Evolutionary conservation across 2,329 filamentous ascomycete genomes (phyloP).

Genomic region (Meredithiella fracta): DNA sequence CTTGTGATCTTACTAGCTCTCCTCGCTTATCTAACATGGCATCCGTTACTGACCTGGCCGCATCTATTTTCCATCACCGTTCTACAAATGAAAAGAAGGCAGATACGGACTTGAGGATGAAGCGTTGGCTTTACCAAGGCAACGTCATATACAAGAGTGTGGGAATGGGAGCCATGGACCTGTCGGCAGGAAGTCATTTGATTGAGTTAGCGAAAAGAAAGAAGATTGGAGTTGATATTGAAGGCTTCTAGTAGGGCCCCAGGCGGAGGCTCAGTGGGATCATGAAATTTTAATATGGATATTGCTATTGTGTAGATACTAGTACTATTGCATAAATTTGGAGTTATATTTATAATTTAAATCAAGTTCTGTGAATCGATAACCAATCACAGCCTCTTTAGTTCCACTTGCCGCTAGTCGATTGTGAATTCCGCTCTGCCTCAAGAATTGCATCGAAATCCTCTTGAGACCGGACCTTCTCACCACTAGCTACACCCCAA

Average conservation of each 20-base stretch:
- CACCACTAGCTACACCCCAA: not conserved
- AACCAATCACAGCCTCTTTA: not conserved
- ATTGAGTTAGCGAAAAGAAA: conserved; percentile 38
- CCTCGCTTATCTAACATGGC: too few species aligned
- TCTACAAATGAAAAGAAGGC: too few species aligned
- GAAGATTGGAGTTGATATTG: conserved; percentile 36
- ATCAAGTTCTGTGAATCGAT: not conserved
- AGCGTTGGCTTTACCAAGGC: conserved; percentile 40
- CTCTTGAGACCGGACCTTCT: conserved; percentile 24
- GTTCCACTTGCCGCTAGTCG: conserved; percentile 24
- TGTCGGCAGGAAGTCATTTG: conserved; percentile 43
- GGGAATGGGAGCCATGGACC: conserved; percentile 49
- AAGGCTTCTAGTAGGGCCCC: conserved; percentile 28
- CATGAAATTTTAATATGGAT: conserved; percentile 5
- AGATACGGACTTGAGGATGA: conserved; percentile 33
- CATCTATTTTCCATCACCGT: too few species aligned
- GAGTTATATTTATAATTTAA: not conserved
- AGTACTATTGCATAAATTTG: not conserved
- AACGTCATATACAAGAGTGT: conserved; percentile 57
- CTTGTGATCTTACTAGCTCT: too few species aligned
- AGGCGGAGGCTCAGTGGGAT: not conserved
- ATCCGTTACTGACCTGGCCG: conserved; percentile 15
- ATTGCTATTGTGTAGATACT: not conserved
- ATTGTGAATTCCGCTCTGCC: conserved; percentile 24
- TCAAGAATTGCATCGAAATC: conserved; percentile 36